phyloP scores from a whole-genome alignment of 192 early-diverging fungal species.

The Mortierella claussenii region DNA sequence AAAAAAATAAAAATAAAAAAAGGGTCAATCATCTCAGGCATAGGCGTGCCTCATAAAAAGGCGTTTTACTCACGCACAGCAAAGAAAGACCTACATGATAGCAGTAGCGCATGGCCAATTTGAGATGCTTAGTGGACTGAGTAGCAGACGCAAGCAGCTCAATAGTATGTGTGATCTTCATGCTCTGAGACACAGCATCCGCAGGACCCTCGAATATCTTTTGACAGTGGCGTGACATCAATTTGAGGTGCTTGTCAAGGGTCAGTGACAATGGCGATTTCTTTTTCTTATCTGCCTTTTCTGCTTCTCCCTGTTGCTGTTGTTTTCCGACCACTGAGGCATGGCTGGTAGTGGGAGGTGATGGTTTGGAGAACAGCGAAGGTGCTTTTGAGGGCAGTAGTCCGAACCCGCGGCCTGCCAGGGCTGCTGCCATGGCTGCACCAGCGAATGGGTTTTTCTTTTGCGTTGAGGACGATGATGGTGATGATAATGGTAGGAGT shows the following conservation, averaged over 20 bases:
- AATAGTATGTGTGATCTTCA: slow-evolving; percentile 13
- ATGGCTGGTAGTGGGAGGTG: neutral
- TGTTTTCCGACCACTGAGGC: too few species aligned
- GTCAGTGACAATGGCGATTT: neutral
- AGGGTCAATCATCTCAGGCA: too few species aligned
- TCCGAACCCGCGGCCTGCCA: slow-evolving; percentile 16
- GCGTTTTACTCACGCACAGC: neutral
- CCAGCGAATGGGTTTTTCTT: slow-evolving; percentile 31
- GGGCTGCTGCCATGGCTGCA: neutral
- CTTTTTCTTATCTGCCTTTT: too few species aligned
- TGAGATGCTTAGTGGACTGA: neutral
- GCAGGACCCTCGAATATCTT: slow-evolving; percentile 25
- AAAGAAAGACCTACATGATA: slow-evolving; percentile 30
- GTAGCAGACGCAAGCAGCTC: neutral
- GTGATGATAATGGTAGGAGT: too few species aligned
- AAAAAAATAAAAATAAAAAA: neutral
- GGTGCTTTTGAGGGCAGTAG: neutral
- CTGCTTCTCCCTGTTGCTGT: neutral
- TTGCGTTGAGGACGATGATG: neutral
- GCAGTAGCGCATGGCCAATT: slow-evolving; percentile 27
- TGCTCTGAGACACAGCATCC: slow-evolving; percentile 13
- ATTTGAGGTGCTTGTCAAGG: slow-evolving; percentile 14
- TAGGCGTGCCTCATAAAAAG: neutral
- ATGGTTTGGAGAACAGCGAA: slow-evolving; percentile 6
- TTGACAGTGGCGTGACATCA: slow-evolving; percentile 16